phyloP scores from a whole-genome alignment of 1,284 basidiomycete genomes.

The Ganoderma meredithae region DNA sequence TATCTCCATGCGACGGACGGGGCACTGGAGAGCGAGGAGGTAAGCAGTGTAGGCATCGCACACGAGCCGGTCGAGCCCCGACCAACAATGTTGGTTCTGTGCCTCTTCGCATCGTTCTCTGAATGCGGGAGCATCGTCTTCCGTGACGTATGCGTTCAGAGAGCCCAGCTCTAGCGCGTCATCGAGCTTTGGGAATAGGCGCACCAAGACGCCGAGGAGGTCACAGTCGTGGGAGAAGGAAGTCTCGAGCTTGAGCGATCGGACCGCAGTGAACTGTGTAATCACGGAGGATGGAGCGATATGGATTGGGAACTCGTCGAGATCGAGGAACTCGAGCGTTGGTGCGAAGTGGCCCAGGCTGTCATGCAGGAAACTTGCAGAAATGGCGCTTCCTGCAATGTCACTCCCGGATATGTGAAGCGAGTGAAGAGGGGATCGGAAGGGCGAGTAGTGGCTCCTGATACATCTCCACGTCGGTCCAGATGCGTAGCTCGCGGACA shows the following conservation, averaged over 20 bases:
- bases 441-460: background rate
- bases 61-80: background rate
- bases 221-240: no score
- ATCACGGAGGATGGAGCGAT: background rate
- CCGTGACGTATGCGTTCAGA: no score
- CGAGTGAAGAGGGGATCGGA: background rate
- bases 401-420: background rate
- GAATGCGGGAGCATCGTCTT: no score
- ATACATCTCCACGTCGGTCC: background rate
- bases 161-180: background rate
- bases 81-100: background rate
- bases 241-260: background rate
- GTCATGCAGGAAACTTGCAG: background rate
- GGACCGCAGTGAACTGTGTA: background rate
- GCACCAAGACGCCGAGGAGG: background rate
- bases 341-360: background rate
- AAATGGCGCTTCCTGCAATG: no score
- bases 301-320: background rate
- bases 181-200: conserved; percentile 5
- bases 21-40: background rate
- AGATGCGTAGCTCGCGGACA: background rate
- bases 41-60: background rate
- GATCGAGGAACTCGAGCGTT: background rate
- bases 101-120: background rate
- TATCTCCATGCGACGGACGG: background rate